A percentile compares a stretch with the other conserved stretches of the same genome.
phyloP scores from a whole-genome alignment of 2,329 filamentous ascomycete species.

The Thermochaetoides dissita region DNA sequence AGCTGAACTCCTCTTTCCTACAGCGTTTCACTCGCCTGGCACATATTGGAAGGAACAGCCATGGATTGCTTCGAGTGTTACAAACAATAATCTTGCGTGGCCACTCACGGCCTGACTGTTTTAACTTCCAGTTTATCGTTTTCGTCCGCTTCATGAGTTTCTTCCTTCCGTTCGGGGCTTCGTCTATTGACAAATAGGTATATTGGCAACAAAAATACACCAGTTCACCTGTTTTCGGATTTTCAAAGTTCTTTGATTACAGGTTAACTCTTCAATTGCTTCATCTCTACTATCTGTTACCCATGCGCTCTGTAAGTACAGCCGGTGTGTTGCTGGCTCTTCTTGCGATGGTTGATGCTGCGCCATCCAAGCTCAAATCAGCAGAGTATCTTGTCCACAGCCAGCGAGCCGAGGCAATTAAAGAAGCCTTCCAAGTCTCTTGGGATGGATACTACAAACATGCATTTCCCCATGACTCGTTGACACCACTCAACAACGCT shows the following conservation, averaged over 20 bases:
- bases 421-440: slow-evolving; percentile 53
- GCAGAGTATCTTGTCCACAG: slow-evolving; percentile 13
- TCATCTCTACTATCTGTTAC: background rate
- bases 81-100: no score
- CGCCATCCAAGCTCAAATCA: background rate
- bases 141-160: background rate
- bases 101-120: no score
- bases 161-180: background rate
- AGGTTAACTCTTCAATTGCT: background rate
- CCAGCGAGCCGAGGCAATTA: slow-evolving; percentile 44
- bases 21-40: no score
- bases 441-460: slow-evolving; percentile 62
- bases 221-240: background rate
- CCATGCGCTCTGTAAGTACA: background rate
- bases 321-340: background rate
- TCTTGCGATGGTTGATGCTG: no score
- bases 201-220: background rate
- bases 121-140: no score
- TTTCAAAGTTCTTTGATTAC: background rate
- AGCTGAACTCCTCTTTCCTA: no score
- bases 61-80: no score
- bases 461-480: slow-evolving; percentile 65
- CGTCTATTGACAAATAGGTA: background rate
- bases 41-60: no score
- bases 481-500: slow-evolving; percentile 52